Evolutionary conservation across 2,329 filamentous ascomycete genomes (phyloP), one percentile per base, ranked within the genome.

Genomic region (Xylariaceae sp.): DNA sequence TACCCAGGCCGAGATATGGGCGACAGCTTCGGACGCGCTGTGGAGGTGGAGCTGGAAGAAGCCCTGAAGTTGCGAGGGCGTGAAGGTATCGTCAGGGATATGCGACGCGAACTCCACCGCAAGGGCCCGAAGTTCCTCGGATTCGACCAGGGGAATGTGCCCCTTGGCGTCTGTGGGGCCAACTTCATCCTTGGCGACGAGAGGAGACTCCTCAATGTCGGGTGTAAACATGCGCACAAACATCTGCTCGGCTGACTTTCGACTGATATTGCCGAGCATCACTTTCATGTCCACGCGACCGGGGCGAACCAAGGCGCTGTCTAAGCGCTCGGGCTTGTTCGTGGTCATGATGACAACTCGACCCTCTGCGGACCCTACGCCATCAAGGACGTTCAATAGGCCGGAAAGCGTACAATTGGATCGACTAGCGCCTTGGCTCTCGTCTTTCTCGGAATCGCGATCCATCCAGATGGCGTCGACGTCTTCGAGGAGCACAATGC

Each of bases 281-380:
- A 88, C 78, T 59, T 80, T 80, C 72, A 86, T 76, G 61, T 88
- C 85, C 1, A 88, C 81, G 3, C 85, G 75, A 0, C 85, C 85
- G 0, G 85, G 84, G 0, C 85, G 77, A 15, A 86, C 77, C 1
- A 88, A 75, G 0, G 83, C 84, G 2, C 74, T 71, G 64, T 87
- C 84, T 0, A 87, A 77, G 51, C 80, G 79, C 59, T 86, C 82
- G 0, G 80, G 78, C 58, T 82, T 80, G 65, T 88, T 88, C 13
- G 84, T 87, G 0, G 84, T 88, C 84, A 88, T 87, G 68, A 88
- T 82, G 9, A 88, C 76, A 11, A 88, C 82, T 11, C 83, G 78
- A 6, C 85, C 86, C 73, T 88, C 85, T 55, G 82, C 82, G 0
- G 82, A 82, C 1, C 83, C 83, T 0, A 86, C 83, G 15, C 85